Base-by-base conservation (phyloP, 768 basidiomycete genomes). In the Tricholoma sp. region DNA sequence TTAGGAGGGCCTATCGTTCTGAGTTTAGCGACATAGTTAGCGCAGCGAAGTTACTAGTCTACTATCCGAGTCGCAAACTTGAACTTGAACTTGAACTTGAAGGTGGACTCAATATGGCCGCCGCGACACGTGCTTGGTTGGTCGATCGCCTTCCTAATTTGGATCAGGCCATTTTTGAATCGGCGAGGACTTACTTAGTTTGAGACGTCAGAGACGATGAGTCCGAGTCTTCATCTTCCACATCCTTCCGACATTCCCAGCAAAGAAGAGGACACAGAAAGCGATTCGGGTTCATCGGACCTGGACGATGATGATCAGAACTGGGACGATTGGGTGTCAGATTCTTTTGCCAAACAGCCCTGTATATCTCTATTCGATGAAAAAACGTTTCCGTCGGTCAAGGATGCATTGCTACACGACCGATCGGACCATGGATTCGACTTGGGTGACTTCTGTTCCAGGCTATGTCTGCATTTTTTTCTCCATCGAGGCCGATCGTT, bases 301-400 rank as follows among this genome's bases (percentile, higher is more conserved):
- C 68, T 69, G 20, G 71, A 71, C 50, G 74, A 74, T 10, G 71
- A 76, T 13, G 86, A 91, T 37, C 74, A 88, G 59, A 85, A 76
- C 53, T 91, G 85, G 77, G 86, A 88, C 49, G 91, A 91, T 65
- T 92, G 89, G 90, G 74, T 82, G 11, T 88, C 87, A 13, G 89
- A 91, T 70, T 84, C 85, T 17, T 72, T 72, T 42, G 68, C 69
- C 50, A 75, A 74, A 44, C 77, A 73, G 47, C 66, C 80, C 9
- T 90, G 87, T 68, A 74, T 69, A 62, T 92, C 92, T 0, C 78
- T 95, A 24, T 94, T 95, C 65, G 89, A 89, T 28, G 79, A 85
- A 62, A 80, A 76, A 37, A 69, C 71, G 1, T 80, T 94, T 58
- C 68, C 79, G 34, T 83, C 84, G 0, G 83, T 80, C 20, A 68